Evolutionary conservation across 225 moss, liverwort and hornwort genomes (phyloP).

Genomic region (Polytrichum formosum): DNA sequence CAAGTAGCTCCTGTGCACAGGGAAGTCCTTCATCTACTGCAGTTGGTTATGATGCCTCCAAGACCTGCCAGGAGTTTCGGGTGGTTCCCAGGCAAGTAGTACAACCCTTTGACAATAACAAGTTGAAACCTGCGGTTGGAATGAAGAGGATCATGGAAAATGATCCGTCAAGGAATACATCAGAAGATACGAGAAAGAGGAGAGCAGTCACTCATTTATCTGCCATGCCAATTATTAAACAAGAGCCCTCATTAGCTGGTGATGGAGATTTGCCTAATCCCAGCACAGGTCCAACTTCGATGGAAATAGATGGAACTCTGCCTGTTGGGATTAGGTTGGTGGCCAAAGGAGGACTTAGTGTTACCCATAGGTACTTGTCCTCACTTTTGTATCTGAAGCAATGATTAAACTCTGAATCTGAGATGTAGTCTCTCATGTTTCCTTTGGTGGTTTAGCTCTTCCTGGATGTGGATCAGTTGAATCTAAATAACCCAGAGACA

Average conservation of each 20-base stretch:
- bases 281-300: constrained; percentile 7
- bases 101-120: constrained; percentile 16
- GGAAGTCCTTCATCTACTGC: constrained; percentile 17
- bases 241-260: constrained; percentile 20
- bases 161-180: constrained; percentile 15
- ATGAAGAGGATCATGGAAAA: constrained; percentile 21
- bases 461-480: too few species aligned
- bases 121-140: constrained; percentile 9
- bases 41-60: constrained; percentile 19
- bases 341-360: constrained; percentile 15
- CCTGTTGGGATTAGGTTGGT: constrained; percentile 16
- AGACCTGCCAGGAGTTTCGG: constrained; percentile 29
- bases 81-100: constrained; percentile 24
- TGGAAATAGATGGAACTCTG: constrained; percentile 13
- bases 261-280: constrained; percentile 15
- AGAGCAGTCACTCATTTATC: constrained; percentile 13
- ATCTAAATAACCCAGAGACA: too few species aligned
- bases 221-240: constrained; percentile 9
- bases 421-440: too few species aligned
- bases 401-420: too few species aligned
- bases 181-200: constrained; percentile 20
- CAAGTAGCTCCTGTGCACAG: constrained; percentile 16
- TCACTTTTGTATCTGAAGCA: not conserved
- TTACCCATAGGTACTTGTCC: constrained; percentile 18
- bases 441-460: too few species aligned